Evolutionary conservation across 306 rosid species (phyloP).

Genomic region (Prosopis cineraria): DNA sequence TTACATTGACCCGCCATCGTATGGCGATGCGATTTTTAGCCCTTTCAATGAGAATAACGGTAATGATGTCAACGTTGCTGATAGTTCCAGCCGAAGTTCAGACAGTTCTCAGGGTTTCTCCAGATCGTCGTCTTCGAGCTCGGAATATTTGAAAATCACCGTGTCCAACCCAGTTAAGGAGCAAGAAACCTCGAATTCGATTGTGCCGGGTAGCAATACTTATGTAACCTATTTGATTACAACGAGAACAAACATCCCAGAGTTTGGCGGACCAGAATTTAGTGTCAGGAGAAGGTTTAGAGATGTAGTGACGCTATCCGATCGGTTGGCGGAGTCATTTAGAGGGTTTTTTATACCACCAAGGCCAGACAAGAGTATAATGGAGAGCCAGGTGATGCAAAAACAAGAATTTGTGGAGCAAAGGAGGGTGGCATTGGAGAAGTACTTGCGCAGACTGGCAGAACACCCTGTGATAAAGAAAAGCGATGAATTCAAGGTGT

Average conservation of each 20-base stretch:
- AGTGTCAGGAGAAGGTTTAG: conserved; percentile 79
- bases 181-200: conserved; percentile 76
- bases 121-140: conserved; percentile 61
- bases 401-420: conserved; percentile 98
- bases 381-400: conserved; percentile 99
- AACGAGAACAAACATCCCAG: conserved; percentile 75
- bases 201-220: conserved; percentile 73
- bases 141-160: conserved; percentile 69
- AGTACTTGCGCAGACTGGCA: conserved; percentile 73
- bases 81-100: conserved; percentile 56
- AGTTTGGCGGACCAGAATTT: conserved; percentile 75
- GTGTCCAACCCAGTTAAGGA: conserved; percentile 89
- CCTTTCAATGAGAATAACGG: conserved; percentile 51
- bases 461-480: conserved; percentile 75
- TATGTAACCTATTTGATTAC: conserved; percentile 81
- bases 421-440: conserved; percentile 88
- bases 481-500: conserved; percentile 85
- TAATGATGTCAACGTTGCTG: conserved; percentile 50
- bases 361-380: conserved; percentile 91
- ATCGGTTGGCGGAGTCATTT: conserved; percentile 82
- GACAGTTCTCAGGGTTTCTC: conserved; percentile 47
- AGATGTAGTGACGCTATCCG: conserved; percentile 83
- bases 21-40: conserved; percentile 62
- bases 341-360: conserved; percentile 92
- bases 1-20: conserved; percentile 64